Conservation (phyloP, 495 filamentous ascomycete species). For the Gamarada debralockiae region DNA sequence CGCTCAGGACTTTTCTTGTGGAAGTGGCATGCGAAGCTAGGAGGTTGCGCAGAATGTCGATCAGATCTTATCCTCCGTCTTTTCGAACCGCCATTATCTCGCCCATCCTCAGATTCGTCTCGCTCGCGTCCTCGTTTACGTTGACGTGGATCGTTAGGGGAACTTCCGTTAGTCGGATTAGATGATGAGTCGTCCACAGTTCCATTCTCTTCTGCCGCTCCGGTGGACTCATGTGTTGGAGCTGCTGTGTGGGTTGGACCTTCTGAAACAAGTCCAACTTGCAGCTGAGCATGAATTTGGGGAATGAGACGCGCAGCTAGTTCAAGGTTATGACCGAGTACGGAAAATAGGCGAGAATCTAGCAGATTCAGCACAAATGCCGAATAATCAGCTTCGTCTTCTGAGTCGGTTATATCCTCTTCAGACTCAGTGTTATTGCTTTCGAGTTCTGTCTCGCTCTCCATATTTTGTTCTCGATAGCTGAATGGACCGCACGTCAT, state of each 20-base stretch:
- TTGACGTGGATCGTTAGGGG: neutral
- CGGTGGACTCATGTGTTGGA: neutral
- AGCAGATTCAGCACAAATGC: neutral
- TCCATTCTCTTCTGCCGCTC: neutral
- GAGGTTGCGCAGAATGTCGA: neutral
- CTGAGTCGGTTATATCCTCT: neutral
- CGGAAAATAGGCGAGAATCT: neutral
- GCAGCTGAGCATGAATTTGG: neutral
- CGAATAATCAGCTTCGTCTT: neutral
- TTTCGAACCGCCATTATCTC: neutral
- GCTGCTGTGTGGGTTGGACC: neutral
- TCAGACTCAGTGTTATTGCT: neutral
- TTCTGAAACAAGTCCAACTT: neutral
- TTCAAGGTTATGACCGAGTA: neutral
- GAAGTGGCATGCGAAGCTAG: conserved; percentile 1
- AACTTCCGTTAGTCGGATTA: neutral
- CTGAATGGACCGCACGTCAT: neutral
- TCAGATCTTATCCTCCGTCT: neutral
- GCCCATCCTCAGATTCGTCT: neutral
- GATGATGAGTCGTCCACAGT: neutral
- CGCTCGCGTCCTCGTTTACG: neutral
- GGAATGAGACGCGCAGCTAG: neutral
- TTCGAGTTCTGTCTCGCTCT: neutral
- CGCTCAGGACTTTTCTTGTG: neutral
- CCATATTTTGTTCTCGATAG: neutral